These are phyloP conservation scores for Camellia sinensis DNA, from an alignment of 148 eudicot species.

Conservation along the genomic window DNA sequence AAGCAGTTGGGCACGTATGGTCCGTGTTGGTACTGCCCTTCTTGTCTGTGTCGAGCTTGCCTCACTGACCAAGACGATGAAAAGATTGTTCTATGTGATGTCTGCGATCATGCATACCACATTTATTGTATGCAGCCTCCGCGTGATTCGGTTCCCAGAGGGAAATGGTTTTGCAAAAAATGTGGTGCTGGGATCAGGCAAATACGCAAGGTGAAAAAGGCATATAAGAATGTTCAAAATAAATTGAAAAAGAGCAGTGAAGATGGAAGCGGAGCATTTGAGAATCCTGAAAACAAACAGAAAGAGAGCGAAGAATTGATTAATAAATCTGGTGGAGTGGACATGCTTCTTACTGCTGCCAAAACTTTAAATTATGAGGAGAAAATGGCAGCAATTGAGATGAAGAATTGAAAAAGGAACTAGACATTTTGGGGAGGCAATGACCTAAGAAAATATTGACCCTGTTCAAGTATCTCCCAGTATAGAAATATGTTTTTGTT, in stretches of 20 bases:
- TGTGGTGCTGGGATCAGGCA: slow-evolving; percentile 58
- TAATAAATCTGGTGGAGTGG: slow-evolving; percentile 63
- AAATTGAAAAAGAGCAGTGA: slow-evolving; percentile 26
- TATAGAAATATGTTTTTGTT: background rate
- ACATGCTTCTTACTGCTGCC: slow-evolving; percentile 84
- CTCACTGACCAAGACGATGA: slow-evolving; percentile 73
- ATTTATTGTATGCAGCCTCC: slow-evolving; percentile 89
- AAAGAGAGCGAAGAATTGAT: slow-evolving; percentile 22
- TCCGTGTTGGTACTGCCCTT: slow-evolving; percentile 88
- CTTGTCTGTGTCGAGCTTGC: slow-evolving; percentile 87
- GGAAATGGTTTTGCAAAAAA: slow-evolving; percentile 81
- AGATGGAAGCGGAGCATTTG: slow-evolving; percentile 16
- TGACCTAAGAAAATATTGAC: background rate
- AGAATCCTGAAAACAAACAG: slow-evolving; percentile 17
- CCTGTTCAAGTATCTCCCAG: background rate
- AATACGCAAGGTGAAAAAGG: slow-evolving; percentile 50
- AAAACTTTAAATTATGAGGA: slow-evolving; percentile 57
- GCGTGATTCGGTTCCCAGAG: slow-evolving; percentile 47
- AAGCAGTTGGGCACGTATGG: slow-evolving; percentile 61
- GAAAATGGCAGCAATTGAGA: slow-evolving; percentile 27
- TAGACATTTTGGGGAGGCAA: background rate
- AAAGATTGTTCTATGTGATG: slow-evolving; percentile 79
- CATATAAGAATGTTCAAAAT: slow-evolving; percentile 38
- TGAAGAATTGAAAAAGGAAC: background rate
- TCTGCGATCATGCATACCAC: slow-evolving; percentile 90